Evolutionary conservation across 2,329 filamentous ascomycete species (phyloP), one percentile per base, ranked within the genome.

Genomic region (Stemphylium lycopersici): DNA sequence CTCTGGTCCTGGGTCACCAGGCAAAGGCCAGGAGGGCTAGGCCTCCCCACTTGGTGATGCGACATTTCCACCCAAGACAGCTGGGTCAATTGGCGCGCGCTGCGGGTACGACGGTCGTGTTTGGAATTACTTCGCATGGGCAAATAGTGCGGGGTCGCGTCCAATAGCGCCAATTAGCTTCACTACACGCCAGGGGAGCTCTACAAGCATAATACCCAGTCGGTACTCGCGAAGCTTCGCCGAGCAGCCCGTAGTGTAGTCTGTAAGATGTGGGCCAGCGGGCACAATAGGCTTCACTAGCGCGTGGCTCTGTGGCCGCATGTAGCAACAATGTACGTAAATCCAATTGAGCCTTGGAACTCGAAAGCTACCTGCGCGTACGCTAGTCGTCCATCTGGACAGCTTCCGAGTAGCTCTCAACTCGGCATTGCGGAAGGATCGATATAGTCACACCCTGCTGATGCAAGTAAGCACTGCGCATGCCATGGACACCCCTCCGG

Each of bases 1-100:
- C 56, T 60, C 56, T 38, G 47, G 57, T 52, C 59, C 55, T 58
- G 55, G 68, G 56, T 63, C 64, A 62, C 57, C 62, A 51, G 58
- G 61, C 54, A 48, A 56, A 29, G 26, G 55, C 58, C 54, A 31
- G 39, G 55, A 65, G 55, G 49, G 51, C 40, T 48, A 61, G 62
- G 58, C 61, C 66, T 72, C 72, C 71, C 72, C 72, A 73, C 72
- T 71, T 63, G 54, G 62, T 57, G 50, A 46, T 68, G 68, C 66
- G 24, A 67, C 52, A 55, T 46, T 44, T 44, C 45, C 52, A 52
- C 48, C 56, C 56, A 53, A 26, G 53, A 52, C 54, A 62, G 62
- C 22, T 68, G 68, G 68, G 29, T 10, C 39, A 55, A 40, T 40
- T 59, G 22, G 33, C 44, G 49, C 61, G 55, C 45, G 22, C 42